Evolutionary conservation across 2,329 filamentous ascomycete genomes (phyloP).

Genomic region (Scedosporium dehoogii): DNA sequence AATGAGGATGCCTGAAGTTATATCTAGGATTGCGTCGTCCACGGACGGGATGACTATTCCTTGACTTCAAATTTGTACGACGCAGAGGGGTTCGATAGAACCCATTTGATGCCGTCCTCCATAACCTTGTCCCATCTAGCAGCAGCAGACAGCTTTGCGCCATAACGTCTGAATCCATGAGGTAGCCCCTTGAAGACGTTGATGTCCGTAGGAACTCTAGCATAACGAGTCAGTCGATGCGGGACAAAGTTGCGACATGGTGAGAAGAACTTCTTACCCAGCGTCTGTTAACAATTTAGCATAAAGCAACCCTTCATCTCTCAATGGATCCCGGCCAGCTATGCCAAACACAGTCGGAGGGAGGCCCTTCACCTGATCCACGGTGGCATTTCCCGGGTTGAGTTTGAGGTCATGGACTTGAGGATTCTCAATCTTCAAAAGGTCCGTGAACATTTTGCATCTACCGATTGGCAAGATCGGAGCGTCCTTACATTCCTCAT

Average conservation of each 20-base stretch:
- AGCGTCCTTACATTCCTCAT: slow-evolving; percentile 33
- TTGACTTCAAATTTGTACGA: slow-evolving; percentile 15
- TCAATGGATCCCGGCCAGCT: slow-evolving; percentile 33
- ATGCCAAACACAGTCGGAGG: slow-evolving; percentile 34
- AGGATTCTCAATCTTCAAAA: slow-evolving; percentile 17
- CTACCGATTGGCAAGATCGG: slow-evolving; percentile 34
- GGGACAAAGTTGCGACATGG: not conserved
- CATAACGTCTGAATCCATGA: slow-evolving; percentile 35
- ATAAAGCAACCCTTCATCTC: slow-evolving; percentile 39
- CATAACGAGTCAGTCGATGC: not conserved
- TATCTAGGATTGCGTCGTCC: not conserved
- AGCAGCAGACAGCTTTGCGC: slow-evolving; percentile 26
- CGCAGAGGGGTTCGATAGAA: slow-evolving; percentile 21
- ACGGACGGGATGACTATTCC: not conserved
- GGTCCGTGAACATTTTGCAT: slow-evolving; percentile 20
- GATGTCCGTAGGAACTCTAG: slow-evolving; percentile 36
- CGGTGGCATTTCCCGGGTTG: slow-evolving; percentile 25
- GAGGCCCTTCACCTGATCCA: slow-evolving; percentile 26
- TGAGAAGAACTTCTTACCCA: slow-evolving; percentile 21
- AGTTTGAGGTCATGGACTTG: slow-evolving; percentile 22
- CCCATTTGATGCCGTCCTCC: slow-evolving; percentile 32
- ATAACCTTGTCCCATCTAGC: slow-evolving; percentile 32
- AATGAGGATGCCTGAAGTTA: not conserved
- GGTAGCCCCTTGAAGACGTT: slow-evolving; percentile 41
- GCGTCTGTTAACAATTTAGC: slow-evolving; percentile 31